Base-by-base conservation (phyloP, 2,329 filamentous ascomycete species). In the Colletotrichum trifolii region DNA sequence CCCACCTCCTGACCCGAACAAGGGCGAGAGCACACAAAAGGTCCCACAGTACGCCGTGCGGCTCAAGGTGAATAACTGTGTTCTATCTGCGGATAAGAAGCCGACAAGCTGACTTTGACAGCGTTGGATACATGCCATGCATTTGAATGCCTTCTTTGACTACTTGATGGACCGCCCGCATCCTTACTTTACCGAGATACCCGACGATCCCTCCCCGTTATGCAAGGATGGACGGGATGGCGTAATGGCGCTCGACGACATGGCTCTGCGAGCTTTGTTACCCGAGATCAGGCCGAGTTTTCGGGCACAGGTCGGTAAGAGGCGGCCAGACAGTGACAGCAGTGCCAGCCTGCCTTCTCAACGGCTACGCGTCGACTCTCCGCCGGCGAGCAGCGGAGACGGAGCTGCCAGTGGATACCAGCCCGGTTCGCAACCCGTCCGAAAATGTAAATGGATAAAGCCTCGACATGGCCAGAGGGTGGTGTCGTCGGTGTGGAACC, bases 91-190 rank as follows among this genome's bases (percentile, higher is more conserved):
- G 3, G 36, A 3, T 47, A 6, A 11, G 8, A 49, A 36, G 25
- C 25, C 25, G 25, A 49, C 9, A 7, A 12, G 42, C 60, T 68
- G 61, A 69, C 43, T 10, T 4, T 49, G 50, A 43, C 71, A 92
- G 92, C 90, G 95, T 73, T 97, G 94, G 94, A 96, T 97, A 92
- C 93, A 93, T 75, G 94, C 94, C 6, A 95, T 97, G 91, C 94
- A 97, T 75, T 89, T 97, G 56, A 93, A 97, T 81, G 92, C 93
- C 10, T 97, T 97, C 75, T 97, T 97, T 73, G 93, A 97, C 75
- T 97, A 93, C 75, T 87, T 96, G 17, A 84, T 95, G 67, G 88
- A 89, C 53, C 93, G 93, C 68, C 81, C 86, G 34, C 93, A 96
- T 76, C 79, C 87, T 0, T 97, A 97, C 76, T 97, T 91, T 81